Evolutionary conservation across 257 asterid species (phyloP).

Genomic region (Nyctanthes arbortristis): DNA sequence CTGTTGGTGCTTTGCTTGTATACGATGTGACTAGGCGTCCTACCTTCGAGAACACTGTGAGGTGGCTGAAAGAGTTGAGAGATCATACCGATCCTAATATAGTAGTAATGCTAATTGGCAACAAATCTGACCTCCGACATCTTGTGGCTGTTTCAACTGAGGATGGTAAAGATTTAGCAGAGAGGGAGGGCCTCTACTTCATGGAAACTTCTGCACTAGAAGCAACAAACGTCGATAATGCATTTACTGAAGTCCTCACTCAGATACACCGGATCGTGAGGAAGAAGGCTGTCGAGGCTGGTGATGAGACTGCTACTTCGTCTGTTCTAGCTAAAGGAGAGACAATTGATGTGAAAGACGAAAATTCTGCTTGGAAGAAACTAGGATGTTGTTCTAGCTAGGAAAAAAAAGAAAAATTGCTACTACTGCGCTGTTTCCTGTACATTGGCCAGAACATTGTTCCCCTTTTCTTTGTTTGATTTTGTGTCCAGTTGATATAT

Average conservation of each 20-base stretch:
- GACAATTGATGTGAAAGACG: conserved; percentile 42
- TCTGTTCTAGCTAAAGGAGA: conserved; percentile 48
- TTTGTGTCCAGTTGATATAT: neutral
- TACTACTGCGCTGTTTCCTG: conserved; percentile 11
- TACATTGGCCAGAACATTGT: neutral
- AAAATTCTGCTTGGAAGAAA: conserved; percentile 40
- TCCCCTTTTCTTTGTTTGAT: neutral
- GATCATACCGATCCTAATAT: conserved; percentile 21
- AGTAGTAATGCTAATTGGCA: conserved; percentile 22
- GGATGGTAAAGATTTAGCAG: conserved; percentile 15
- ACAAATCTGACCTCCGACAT: conserved; percentile 19
- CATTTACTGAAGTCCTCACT: conserved; percentile 48
- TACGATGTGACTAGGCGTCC: conserved; percentile 18
- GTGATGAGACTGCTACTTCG: conserved; percentile 43
- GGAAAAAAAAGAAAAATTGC: neutral
- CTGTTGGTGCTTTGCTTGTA: conserved; percentile 21
- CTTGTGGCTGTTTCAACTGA: conserved; percentile 15
- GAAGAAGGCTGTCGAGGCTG: conserved; percentile 50
- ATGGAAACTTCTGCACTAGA: conserved; percentile 48
- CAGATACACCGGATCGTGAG: conserved; percentile 43
- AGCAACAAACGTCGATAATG: conserved; percentile 48
- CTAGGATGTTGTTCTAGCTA: conserved; percentile 51
- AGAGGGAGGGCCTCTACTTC: conserved; percentile 16
- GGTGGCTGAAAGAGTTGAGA: conserved; percentile 21
- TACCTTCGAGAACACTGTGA: conserved; percentile 11